phyloP scores from a whole-genome alignment of 1,284 basidiomycete genomes.

The Cutaneotrichosporon curvatum region DNA sequence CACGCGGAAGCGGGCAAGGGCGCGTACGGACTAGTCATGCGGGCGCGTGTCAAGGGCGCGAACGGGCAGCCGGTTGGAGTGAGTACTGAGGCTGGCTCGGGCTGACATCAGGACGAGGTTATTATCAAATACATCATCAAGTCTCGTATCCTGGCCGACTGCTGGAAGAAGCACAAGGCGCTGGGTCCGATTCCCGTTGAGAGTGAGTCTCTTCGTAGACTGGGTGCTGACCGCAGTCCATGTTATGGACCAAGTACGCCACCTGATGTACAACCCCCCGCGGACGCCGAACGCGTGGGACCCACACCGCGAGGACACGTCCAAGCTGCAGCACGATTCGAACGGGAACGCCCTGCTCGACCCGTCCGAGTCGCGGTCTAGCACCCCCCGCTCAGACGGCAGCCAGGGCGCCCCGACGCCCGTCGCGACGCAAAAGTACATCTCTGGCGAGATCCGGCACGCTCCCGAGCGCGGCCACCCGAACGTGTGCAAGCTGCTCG shows the following conservation, averaged over 20 bases:
- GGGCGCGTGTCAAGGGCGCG: constrained; percentile 67
- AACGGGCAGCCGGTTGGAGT: constrained; percentile 71
- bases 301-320: constrained; percentile 34
- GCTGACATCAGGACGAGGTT: constrained; percentile 50
- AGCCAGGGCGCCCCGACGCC: not conserved
- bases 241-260: constrained; percentile 75
- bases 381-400: constrained; percentile 13
- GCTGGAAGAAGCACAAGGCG: constrained; percentile 94
- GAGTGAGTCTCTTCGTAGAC: constrained; percentile 51
- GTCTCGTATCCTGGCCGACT: constrained; percentile 94
- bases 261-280: constrained; percentile 68
- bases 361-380: not conserved
- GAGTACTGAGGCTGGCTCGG: constrained; percentile 44
- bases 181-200: constrained; percentile 97
- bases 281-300: constrained; percentile 67
- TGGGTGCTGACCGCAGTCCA: constrained; percentile 53
- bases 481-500: constrained; percentile 74
- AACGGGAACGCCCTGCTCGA: not conserved
- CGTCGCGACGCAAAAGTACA: constrained; percentile 29
- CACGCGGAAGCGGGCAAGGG: constrained; percentile 84
- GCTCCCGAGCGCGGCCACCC: constrained; percentile 42
- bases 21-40: constrained; percentile 94
- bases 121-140: constrained; percentile 99
- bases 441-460: constrained; percentile 34
- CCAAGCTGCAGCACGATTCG: not conserved